A percentile compares a stretch with the other conserved stretches of the same genome.
Conservation (phyloP, 495 filamentous ascomycete genomes). For the Filosporella fistucella region DNA sequence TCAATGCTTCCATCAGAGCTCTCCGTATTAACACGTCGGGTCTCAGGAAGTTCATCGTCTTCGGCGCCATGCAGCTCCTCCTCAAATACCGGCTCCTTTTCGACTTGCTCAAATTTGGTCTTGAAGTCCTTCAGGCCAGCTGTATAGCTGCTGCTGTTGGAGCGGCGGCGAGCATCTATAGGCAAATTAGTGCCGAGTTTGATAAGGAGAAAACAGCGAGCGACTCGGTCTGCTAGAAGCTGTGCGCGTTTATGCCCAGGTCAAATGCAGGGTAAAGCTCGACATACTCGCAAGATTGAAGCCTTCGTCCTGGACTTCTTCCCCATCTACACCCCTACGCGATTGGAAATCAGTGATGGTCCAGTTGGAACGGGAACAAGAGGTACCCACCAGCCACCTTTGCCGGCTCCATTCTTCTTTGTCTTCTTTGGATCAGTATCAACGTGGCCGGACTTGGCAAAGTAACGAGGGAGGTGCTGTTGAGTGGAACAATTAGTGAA, state of each 20-base stretch:
- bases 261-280: too few species aligned
- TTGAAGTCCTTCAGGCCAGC: constrained; percentile 61
- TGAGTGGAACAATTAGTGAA: constrained; percentile 22
- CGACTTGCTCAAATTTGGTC: constrained; percentile 85
- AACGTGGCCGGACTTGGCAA: constrained; percentile 79
- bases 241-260: too few species aligned
- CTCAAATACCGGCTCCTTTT: constrained; percentile 84
- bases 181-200: too few species aligned
- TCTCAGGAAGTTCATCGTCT: constrained; percentile 34
- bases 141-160: constrained; percentile 76
- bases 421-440: constrained; percentile 85
- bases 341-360: constrained; percentile 8
- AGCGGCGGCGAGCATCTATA: constrained; percentile 89
- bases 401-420: constrained; percentile 93
- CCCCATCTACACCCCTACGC: constrained; percentile 74
- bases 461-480: constrained; percentile 82
- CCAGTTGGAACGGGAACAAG: not conserved
- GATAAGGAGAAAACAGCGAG: too few species aligned
- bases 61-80: constrained; percentile 65
- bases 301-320: constrained; percentile 73
- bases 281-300: constrained; percentile 77
- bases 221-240: too few species aligned
- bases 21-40: constrained; percentile 44
- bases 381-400: constrained; percentile 80
- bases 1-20: constrained; percentile 40